Conservation (phyloP, 441 rosid species). For the Adansonia grandidieri region DNA sequence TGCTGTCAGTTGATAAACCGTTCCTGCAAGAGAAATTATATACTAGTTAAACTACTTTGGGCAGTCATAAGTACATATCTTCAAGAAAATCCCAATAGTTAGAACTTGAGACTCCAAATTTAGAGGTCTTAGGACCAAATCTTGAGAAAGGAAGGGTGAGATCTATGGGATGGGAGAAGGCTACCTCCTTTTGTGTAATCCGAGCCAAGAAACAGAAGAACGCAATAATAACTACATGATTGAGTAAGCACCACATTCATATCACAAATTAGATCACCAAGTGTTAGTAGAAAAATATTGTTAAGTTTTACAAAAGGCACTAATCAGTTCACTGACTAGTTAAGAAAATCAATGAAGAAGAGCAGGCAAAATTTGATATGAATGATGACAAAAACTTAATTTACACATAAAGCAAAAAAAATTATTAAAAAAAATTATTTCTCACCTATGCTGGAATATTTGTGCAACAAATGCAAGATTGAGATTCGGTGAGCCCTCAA, state of each 20-base stretch:
- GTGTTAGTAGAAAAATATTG: too few species aligned
- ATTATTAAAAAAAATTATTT: background rate
- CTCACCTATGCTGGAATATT: slow-evolving; percentile 88
- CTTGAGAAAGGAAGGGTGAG: background rate
- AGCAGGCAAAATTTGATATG: background rate
- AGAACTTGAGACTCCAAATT: background rate
- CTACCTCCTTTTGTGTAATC: background rate
- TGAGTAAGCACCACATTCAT: background rate
- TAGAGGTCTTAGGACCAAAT: background rate
- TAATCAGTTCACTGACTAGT: background rate
- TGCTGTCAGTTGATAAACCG: slow-evolving; percentile 73
- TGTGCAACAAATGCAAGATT: slow-evolving; percentile 97
- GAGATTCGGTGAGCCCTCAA: slow-evolving; percentile 95
- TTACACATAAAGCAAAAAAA: background rate
- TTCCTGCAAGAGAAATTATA: slow-evolving; percentile 59
- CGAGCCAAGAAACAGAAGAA: background rate
- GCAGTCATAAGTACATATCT: background rate
- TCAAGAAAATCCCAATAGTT: background rate
- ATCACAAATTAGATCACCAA: background rate
- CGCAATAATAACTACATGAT: background rate
- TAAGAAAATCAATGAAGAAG: too few species aligned
- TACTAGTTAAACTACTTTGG: slow-evolving; percentile 18
- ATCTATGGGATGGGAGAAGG: background rate
- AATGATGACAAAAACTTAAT: background rate
- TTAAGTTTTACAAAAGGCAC: too few species aligned